Conservation (phyloP, 2,329 filamentous ascomycete genomes). For the Hypoxylon sp. region DNA sequence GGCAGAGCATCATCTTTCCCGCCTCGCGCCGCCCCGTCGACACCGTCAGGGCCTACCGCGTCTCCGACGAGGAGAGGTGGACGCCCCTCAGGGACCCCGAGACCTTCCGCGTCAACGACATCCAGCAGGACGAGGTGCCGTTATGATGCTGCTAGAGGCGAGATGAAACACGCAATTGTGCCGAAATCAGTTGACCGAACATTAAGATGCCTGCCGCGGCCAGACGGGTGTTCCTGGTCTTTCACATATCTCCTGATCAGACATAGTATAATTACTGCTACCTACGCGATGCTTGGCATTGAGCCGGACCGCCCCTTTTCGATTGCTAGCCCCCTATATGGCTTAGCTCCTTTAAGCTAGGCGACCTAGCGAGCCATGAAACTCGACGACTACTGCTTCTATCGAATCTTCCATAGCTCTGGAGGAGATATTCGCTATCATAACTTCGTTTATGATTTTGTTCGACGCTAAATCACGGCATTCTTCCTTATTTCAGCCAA, state of each 20-base stretch:
- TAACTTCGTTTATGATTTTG: constrained; percentile 1
- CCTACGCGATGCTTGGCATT: not conserved
- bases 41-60: not conserved
- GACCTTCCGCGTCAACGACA: constrained; percentile 34
- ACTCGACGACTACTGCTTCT: not conserved
- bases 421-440: not conserved
- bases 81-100: constrained; percentile 30
- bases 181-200: not conserved
- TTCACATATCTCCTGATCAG: not conserved
- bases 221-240: not conserved
- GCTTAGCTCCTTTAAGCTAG: no score
- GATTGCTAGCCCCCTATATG: no score
- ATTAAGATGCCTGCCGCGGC: not conserved
- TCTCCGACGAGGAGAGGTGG: constrained; percentile 25
- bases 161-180: no score
- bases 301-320: not conserved
- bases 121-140: constrained; percentile 27
- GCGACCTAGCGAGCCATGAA: not conserved
- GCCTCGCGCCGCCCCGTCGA: not conserved
- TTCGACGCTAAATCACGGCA: not conserved
- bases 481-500: not conserved
- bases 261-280: not conserved
- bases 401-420: not conserved
- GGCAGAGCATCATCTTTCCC: constrained; percentile 1
- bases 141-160: not conserved